Percentiles rank a stretch among this genome's conserved stretches.
Evolutionary conservation across 192 early-diverging fungal species (phyloP).

Genomic region (Umbelopsis sp.): DNA sequence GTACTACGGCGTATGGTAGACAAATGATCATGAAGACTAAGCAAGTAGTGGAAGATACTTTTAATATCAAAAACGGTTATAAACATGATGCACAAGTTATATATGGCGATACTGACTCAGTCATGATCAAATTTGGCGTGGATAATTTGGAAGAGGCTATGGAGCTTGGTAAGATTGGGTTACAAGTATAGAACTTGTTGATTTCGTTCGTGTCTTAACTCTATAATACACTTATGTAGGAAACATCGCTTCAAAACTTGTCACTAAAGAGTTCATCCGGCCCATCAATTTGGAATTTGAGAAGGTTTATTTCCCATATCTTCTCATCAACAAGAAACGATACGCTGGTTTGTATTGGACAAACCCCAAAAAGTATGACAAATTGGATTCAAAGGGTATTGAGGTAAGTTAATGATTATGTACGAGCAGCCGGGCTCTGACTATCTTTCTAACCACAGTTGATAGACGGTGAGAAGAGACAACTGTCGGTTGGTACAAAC

Average conservation of each 20-base stretch:
- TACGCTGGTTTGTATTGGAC: constrained; percentile 99
- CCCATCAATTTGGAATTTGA: constrained; percentile 99
- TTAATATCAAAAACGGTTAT: constrained; percentile 85
- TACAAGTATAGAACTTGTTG: neutral
- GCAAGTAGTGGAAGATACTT: constrained; percentile 79
- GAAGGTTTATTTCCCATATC: constrained; percentile 98
- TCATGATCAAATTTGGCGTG: constrained; percentile 98
- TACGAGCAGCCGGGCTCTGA: neutral
- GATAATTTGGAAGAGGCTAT: constrained; percentile 80
- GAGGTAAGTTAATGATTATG: constrained; percentile 59
- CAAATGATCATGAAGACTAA: constrained; percentile 95
- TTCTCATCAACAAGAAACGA: constrained; percentile 98
- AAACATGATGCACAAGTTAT: constrained; percentile 87
- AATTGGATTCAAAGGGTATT: constrained; percentile 96
- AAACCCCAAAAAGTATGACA: constrained; percentile 88
- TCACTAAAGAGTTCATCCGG: constrained; percentile 82
- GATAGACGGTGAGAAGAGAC: constrained; percentile 92
- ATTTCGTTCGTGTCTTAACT: neutral
- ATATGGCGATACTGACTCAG: constrained; percentile 99
- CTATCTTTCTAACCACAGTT: neutral
- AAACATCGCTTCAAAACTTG: constrained; percentile 79
- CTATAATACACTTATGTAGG: constrained; percentile 33
- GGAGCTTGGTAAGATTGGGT: constrained; percentile 62
- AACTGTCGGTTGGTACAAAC: constrained; percentile 90
- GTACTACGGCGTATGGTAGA: constrained; percentile 92